Conservation (phyloP, 75 land plant genomes). For the Adiantum capillusveneris region DNA sequence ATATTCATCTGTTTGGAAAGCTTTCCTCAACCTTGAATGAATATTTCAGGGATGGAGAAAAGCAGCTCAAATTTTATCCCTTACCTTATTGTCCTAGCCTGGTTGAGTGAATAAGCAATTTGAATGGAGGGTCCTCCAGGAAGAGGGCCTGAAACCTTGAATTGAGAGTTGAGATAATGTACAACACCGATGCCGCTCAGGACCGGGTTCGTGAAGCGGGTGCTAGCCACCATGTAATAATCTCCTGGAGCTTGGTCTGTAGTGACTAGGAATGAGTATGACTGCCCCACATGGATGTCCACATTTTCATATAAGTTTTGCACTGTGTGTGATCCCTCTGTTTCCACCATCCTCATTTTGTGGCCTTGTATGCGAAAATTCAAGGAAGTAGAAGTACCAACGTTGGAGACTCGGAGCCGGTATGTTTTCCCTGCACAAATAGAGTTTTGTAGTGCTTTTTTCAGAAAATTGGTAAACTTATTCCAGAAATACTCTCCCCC, state of each 20-base stretch:
- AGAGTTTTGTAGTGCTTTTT: background rate
- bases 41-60: background rate
- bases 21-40: background rate
- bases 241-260: slow-evolving; percentile 55
- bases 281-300: slow-evolving; percentile 81
- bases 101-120: slow-evolving; percentile 58
- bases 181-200: slow-evolving; percentile 54
- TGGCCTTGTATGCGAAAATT: slow-evolving; percentile 91
- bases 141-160: slow-evolving; percentile 35
- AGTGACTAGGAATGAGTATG: slow-evolving; percentile 72
- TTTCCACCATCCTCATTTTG: slow-evolving; percentile 68
- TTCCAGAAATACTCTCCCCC: too few species aligned
- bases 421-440: slow-evolving; percentile 64
- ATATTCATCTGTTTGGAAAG: background rate
- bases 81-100: slow-evolving; percentile 61
- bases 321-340: slow-evolving; percentile 76
- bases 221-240: slow-evolving; percentile 72
- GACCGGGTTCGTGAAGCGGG: slow-evolving; percentile 56
- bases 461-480: too few species aligned
- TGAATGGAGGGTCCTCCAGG: slow-evolving; percentile 69
- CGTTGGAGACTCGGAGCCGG: slow-evolving; percentile 75
- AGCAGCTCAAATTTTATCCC: too few species aligned
- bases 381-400: slow-evolving; percentile 60
- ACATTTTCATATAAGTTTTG: slow-evolving; percentile 63
- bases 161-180: slow-evolving; percentile 50